Evolutionary conservation across 192 early-diverging fungal genomes (phyloP).

Genomic region (Powellomyces hirtus): DNA sequence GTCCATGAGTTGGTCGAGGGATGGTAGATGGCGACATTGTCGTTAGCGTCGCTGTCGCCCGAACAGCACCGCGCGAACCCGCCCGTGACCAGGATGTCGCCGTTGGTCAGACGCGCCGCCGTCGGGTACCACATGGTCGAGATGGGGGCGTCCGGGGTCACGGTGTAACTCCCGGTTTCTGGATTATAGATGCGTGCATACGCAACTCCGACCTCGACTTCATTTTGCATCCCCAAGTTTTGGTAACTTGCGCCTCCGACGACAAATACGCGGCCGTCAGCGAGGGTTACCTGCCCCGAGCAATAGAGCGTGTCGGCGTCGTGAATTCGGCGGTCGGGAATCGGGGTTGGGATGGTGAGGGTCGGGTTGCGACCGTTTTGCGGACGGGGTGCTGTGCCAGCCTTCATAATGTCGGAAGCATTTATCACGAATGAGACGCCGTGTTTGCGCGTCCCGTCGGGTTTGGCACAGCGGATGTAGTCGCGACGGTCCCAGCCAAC

Average conservation of each 20-base stretch:
- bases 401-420: neutral
- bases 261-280: slow-evolving; percentile 14
- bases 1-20: slow-evolving; percentile 8
- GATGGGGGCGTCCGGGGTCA: slow-evolving; percentile 11
- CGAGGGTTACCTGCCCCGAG: slow-evolving; percentile 9
- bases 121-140: slow-evolving; percentile 19
- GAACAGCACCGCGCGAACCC: slow-evolving; percentile 9
- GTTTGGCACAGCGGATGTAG: slow-evolving; percentile 5
- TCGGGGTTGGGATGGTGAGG: slow-evolving; percentile 7
- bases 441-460: slow-evolving; percentile 14
- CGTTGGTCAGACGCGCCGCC: neutral
- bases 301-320: slow-evolving; percentile 9
- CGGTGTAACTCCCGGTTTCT: neutral
- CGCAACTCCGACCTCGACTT: neutral
- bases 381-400: neutral
- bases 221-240: slow-evolving; percentile 1
- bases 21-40: slow-evolving; percentile 7
- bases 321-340: neutral
- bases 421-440: slow-evolving; percentile 14
- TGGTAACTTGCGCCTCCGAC: slow-evolving; percentile 9
- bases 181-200: slow-evolving; percentile 13
- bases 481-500: slow-evolving; percentile 15
- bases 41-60: slow-evolving; percentile 1
- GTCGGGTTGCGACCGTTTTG: neutral
- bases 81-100: slow-evolving; percentile 15